A percentile compares a stretch with the other conserved stretches of the same genome.
Evolutionary conservation across 352 stramenopile species (phyloP).

Genomic region (Globisporangium spiculum): DNA sequence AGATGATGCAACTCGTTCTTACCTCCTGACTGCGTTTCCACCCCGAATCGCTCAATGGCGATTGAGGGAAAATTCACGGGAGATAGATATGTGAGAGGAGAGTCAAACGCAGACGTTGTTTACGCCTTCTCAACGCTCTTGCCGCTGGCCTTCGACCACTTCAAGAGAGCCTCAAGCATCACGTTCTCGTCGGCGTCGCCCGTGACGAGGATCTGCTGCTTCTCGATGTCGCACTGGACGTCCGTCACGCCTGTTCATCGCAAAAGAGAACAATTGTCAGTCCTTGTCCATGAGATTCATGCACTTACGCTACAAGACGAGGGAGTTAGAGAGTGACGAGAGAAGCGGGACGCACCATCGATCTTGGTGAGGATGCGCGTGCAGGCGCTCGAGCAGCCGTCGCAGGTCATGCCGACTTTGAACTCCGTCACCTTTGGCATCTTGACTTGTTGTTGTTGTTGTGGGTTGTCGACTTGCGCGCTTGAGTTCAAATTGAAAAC

Average conservation of each 20-base stretch:
- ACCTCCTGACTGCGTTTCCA: not conserved
- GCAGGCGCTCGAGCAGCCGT: conserved; percentile 86
- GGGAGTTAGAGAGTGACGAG: too few species aligned
- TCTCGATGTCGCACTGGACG: conserved; percentile 86
- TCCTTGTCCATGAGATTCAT: not conserved
- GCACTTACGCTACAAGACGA: not conserved
- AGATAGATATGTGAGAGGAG: not conserved
- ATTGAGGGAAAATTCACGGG: not conserved
- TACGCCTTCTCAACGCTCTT: conserved; percentile 85
- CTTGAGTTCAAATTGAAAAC: conserved; percentile 25
- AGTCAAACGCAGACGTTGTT: not conserved
- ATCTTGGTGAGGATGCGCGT: conserved; percentile 90
- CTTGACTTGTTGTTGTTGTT: not conserved
- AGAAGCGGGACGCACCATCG: conserved; percentile 38
- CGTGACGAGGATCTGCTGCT: conserved; percentile 83
- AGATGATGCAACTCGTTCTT: not conserved
- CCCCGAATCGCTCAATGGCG: not conserved
- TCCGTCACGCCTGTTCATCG: conserved; percentile 58
- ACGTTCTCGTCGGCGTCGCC: conserved; percentile 69
- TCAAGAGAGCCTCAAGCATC: conserved; percentile 85
- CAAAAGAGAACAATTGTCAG: not conserved
- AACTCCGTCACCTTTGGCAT: conserved; percentile 82
- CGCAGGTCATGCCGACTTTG: conserved; percentile 90
- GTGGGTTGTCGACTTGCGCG: conserved; percentile 14
- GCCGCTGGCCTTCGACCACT: conserved; percentile 87